Evolutionary conservation across 2,329 filamentous ascomycete genomes (phyloP).

Genomic region (Sporothrix curviconia): DNA sequence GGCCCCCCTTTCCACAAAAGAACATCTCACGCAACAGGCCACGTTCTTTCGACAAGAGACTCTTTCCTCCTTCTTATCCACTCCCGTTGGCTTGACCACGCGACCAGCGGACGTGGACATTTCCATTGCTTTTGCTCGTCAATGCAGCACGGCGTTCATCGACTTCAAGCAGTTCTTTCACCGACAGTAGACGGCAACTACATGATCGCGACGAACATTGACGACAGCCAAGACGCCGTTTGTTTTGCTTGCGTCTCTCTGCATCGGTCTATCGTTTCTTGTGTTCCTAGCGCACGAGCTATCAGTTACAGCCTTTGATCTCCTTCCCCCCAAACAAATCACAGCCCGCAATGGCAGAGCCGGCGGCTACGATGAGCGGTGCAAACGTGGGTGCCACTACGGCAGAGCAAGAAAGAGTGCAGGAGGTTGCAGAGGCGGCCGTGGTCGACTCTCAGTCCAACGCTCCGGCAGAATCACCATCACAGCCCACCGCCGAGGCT

Average conservation of each 20-base stretch:
- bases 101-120: too few relatives aligned
- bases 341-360: slow-evolving; percentile 16
- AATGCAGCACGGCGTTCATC: too few relatives aligned
- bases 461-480: not conserved
- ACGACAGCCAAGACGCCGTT: not conserved
- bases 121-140: too few relatives aligned
- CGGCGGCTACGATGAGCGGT: slow-evolving; percentile 16
- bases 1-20: not conserved
- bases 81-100: too few relatives aligned
- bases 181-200: not conserved
- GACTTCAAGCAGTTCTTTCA: too few relatives aligned
- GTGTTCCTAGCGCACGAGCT: too few relatives aligned
- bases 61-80: too few relatives aligned
- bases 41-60: not conserved
- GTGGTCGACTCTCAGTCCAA: not conserved
- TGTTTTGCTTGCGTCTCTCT: not conserved
- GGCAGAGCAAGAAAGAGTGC: slow-evolving; percentile 24
- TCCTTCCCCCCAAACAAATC: not conserved
- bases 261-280: not conserved
- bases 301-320: too few relatives aligned
- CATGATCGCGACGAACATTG: not conserved
- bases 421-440: slow-evolving; percentile 22
- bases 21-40: not conserved
- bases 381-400: slow-evolving; percentile 19
- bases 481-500: slow-evolving; percentile 17